Evolutionary conservation across 2,329 filamentous ascomycete species (phyloP).

Genomic region (Bisporella sp.): DNA sequence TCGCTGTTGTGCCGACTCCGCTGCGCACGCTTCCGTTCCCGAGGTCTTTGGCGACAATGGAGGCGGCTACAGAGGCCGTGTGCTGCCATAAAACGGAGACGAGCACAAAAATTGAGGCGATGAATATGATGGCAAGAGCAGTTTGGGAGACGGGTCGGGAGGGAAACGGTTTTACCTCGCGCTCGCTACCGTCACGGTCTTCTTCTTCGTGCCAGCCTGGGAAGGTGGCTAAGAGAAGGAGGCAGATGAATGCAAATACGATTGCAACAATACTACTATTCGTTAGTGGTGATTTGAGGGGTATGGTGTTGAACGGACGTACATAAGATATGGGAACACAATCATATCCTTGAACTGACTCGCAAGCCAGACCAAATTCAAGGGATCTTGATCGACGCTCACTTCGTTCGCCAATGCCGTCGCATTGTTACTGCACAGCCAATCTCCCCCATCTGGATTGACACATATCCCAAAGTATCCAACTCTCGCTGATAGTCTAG

Average conservation of each 20-base stretch:
- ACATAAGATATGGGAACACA: slow-evolving; percentile 96
- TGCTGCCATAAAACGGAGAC: slow-evolving; percentile 84
- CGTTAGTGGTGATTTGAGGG: slow-evolving; percentile 7
- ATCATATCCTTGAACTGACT: slow-evolving; percentile 98
- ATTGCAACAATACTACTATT: slow-evolving; percentile 80
- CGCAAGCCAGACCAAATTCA: slow-evolving; percentile 96
- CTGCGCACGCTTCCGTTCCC: slow-evolving; percentile 82
- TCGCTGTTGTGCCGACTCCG: slow-evolving; percentile 87
- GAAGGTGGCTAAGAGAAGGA: slow-evolving; percentile 91
- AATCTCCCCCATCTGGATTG: slow-evolving; percentile 81
- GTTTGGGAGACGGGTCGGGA: slow-evolving; percentile 88
- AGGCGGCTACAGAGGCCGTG: slow-evolving; percentile 91
- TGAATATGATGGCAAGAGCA: slow-evolving; percentile 86
- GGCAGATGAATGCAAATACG: slow-evolving; percentile 92
- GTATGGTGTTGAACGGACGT: slow-evolving; percentile 31
- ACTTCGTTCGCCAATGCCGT: slow-evolving; percentile 87
- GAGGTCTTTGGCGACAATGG: slow-evolving; percentile 86
- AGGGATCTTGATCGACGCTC: slow-evolving; percentile 82
- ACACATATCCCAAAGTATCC: slow-evolving; percentile 98
- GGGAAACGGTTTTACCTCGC: slow-evolving; percentile 90
- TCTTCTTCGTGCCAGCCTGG: slow-evolving; percentile 95
- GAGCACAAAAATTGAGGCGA: slow-evolving; percentile 63
- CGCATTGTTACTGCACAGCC: slow-evolving; percentile 95
- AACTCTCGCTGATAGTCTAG: slow-evolving; percentile 81
- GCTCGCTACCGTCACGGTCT: slow-evolving; percentile 72